A percentile compares a stretch with the other conserved stretches of the same genome.
phyloP scores from a whole-genome alignment of 352 stramenopile species.

The Globisporangium radiosum region DNA sequence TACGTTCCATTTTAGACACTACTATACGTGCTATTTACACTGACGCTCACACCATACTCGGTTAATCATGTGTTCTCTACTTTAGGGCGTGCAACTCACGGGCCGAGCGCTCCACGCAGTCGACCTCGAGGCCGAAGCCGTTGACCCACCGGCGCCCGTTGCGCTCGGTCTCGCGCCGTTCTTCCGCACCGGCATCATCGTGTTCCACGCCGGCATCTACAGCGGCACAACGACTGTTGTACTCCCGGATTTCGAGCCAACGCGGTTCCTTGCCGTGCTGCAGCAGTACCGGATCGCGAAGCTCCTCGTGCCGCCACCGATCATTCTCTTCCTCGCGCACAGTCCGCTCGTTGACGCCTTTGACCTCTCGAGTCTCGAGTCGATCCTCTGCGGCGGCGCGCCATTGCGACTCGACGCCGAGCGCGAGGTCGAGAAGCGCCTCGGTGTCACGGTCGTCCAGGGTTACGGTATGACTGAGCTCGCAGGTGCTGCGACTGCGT shows the following conservation, averaged over 20 bases:
- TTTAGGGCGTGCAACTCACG: slow-evolving; percentile 75
- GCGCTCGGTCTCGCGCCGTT: slow-evolving; percentile 85
- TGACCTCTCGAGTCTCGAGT: slow-evolving; percentile 65
- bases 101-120: slow-evolving; percentile 76
- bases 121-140: slow-evolving; percentile 40
- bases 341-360: slow-evolving; percentile 83
- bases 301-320: slow-evolving; percentile 74
- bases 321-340: slow-evolving; percentile 77
- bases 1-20: too few species aligned
- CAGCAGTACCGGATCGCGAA: slow-evolving; percentile 51
- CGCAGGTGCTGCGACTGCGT: slow-evolving; percentile 19
- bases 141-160: slow-evolving; percentile 60
- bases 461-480: slow-evolving; percentile 58
- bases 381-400: slow-evolving; percentile 71
- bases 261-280: slow-evolving; percentile 77
- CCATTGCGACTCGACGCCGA: slow-evolving; percentile 75
- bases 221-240: slow-evolving; percentile 68
- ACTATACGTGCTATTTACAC: too few species aligned
- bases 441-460: slow-evolving; percentile 39
- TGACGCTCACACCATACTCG: background rate
- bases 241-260: slow-evolving; percentile 81
- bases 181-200: slow-evolving; percentile 90
- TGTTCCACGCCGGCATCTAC: slow-evolving; percentile 66
- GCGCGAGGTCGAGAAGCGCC: slow-evolving; percentile 36
- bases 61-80: background rate